Base-by-base conservation (phyloP, 2,329 filamentous ascomycete species). In the Aspergillus caelatus region DNA sequence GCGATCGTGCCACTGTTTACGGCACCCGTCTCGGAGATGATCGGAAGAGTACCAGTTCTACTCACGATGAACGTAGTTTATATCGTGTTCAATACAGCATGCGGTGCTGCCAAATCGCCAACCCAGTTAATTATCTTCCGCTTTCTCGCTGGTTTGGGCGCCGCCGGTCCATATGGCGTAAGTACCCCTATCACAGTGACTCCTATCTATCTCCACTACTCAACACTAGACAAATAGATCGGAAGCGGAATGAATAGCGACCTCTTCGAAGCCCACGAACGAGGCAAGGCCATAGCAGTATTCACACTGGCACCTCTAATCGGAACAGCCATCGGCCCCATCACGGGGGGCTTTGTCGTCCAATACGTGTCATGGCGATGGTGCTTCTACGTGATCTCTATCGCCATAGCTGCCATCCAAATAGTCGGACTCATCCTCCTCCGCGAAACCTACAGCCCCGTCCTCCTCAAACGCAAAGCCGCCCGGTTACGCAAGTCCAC, bases 371-470 rank as follows among this genome's bases (percentile, higher is more conserved):
- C 84, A 1, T 93, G 90, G 90, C 83, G 89, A 45, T 92, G 90
- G 90, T 85, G 86, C 14, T 92, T 92, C 78, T 91, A 85, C 77
- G 82, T 86, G 0, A 89, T 87, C 0, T 86, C 86, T 0, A 88
- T 91, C 61, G 79, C 80, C 36, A 86, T 86, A 62, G 88, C 81
- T 1, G 63, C 85, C 16, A 84, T 92, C 56, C 88, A 90, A 71
- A 64, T 83, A 11, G 76, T 83, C 11, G 89, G 89, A 7, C 74
- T 91, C 55, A 84, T 88, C 71, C 83, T 88, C 66, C 80, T 88
- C 2, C 82, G 83, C 62, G 89, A 91, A 72, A 90, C 88, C 2
- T 91, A 90, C 73, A 84, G 83, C 0, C 88, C 89, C 0, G 84
- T 85, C n/a, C 81, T 93, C 3, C 82, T 91, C 1, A 39, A 60